Evolutionary conservation across 2,329 filamentous ascomycete genomes (phyloP).

Genomic region (Fonsecaea nubica): DNA sequence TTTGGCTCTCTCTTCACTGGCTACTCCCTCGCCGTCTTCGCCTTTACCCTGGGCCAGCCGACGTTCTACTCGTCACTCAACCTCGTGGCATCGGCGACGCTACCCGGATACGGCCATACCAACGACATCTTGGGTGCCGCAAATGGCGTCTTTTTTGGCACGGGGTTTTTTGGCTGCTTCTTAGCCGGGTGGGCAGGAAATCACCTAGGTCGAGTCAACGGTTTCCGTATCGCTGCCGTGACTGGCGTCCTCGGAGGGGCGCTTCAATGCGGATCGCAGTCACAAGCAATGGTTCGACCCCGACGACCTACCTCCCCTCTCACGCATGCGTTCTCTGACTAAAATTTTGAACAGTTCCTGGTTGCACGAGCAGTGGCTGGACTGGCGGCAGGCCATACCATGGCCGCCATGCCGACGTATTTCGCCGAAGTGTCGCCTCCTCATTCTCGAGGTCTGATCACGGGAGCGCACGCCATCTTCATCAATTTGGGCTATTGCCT

Average conservation of each 20-base stretch:
- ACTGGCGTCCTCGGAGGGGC: constrained; percentile 46
- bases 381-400: constrained; percentile 12
- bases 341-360: constrained; percentile 11
- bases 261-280: constrained; percentile 20
- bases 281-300: constrained; percentile 8
- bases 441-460: constrained; percentile 42
- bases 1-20: constrained; percentile 44
- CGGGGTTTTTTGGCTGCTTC: constrained; percentile 46
- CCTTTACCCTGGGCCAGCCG: constrained; percentile 54
- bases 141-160: constrained; percentile 53
- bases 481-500: constrained; percentile 49
- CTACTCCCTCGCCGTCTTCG: constrained; percentile 46
- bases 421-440: constrained; percentile 43
- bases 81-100: constrained; percentile 44
- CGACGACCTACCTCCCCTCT: too few species aligned
- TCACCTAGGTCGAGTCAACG: constrained; percentile 46
- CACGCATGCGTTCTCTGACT: not conserved
- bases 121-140: constrained; percentile 52
- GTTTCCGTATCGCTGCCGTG: constrained; percentile 46
- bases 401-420: constrained; percentile 36
- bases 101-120: constrained; percentile 50
- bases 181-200: constrained; percentile 49
- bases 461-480: constrained; percentile 46
- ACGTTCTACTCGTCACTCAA: constrained; percentile 52
- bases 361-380: constrained; percentile 21